Percentiles rank a stretch among this genome's conserved stretches.
Evolutionary conservation across 73 alveolate species (phyloP).

Genomic region (Effrenium voratum): DNA sequence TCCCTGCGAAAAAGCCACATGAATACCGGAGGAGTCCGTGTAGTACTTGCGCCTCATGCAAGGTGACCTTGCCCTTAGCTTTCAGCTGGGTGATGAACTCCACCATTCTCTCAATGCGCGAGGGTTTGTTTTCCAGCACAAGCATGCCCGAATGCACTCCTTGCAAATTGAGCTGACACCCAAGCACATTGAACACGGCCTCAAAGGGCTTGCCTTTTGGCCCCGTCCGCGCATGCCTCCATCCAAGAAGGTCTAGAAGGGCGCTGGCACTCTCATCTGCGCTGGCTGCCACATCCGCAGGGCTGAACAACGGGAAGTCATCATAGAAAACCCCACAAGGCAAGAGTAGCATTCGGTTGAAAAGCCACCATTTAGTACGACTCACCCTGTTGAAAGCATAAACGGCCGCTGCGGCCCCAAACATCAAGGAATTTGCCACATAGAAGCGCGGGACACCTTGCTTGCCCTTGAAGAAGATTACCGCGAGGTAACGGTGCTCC

Average conservation of each 20-base stretch:
- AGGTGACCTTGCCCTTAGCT: background rate
- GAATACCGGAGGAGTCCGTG: background rate
- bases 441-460: background rate
- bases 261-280: background rate
- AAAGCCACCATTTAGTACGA: background rate
- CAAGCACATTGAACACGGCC: background rate
- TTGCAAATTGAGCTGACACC: background rate
- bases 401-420: slow-evolving; percentile 12
- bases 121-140: slow-evolving; percentile 25
- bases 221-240: background rate
- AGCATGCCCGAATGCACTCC: background rate
- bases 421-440: background rate
- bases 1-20: slow-evolving; percentile 6
- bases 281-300: background rate
- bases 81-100: background rate
- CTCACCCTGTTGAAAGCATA: background rate
- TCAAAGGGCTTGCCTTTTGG: background rate
- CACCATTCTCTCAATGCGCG: background rate
- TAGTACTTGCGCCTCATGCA: slow-evolving; percentile 15
- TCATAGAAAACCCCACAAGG: background rate
- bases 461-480: background rate
- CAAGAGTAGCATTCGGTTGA: background rate
- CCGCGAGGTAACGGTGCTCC: background rate
- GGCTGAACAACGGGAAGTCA: background rate
- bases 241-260: background rate